Evolutionary conservation across 2,329 filamentous ascomycete species (phyloP).

Genomic region (Xylaria sp.): DNA sequence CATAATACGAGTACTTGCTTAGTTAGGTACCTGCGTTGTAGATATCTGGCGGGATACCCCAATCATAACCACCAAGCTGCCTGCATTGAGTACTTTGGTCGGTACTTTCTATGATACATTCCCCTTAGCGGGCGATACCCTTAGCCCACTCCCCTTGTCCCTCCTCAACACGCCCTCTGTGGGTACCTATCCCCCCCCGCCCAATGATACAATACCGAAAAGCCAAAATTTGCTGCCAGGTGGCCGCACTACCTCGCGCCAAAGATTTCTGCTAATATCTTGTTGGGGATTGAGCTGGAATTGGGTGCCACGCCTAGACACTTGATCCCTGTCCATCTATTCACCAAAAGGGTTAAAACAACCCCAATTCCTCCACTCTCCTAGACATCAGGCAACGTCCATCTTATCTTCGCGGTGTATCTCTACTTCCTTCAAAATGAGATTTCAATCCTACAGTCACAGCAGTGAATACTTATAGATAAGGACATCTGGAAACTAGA

Average conservation of each 20-base stretch:
- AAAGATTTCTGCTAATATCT: slow-evolving; percentile 48
- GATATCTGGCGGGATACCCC: not conserved
- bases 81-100: not conserved
- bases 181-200: slow-evolving; percentile 16
- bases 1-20: slow-evolving; percentile 3
- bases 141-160: slow-evolving; percentile 7
- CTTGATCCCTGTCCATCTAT: slow-evolving; percentile 17
- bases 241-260: slow-evolving; percentile 40
- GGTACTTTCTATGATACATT: not conserved
- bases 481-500: not conserved
- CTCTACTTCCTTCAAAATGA: not conserved
- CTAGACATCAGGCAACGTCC: not conserved
- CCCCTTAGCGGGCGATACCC: slow-evolving; percentile 1
- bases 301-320: slow-evolving; percentile 51
- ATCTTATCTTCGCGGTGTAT: slow-evolving; percentile 8
- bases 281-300: slow-evolving; percentile 56
- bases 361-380: not conserved
- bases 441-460: not conserved
- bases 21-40: slow-evolving; percentile 13
- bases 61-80: not conserved
- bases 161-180: slow-evolving; percentile 31
- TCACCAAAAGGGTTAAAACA: slow-evolving; percentile 9
- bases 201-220: slow-evolving; percentile 13
- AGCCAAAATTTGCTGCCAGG: slow-evolving; percentile 26
- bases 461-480: not conserved